phyloP scores from a whole-genome alignment of 1,139 yeast genomes.

The Geotrichum histeridarum region DNA sequence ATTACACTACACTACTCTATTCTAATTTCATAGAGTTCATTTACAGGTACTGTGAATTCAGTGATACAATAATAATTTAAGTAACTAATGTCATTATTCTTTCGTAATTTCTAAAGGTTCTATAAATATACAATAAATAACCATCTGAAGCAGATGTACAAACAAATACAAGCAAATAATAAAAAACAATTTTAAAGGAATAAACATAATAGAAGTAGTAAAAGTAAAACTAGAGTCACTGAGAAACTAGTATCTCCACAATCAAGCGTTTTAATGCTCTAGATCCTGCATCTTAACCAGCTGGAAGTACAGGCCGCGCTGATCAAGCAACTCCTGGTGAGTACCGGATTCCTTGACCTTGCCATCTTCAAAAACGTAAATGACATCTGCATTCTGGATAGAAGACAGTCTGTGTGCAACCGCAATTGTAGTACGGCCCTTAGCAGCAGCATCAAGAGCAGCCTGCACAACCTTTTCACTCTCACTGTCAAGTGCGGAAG shows the following conservation, averaged over 20 bases:
- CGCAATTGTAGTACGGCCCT: constrained; percentile 78
- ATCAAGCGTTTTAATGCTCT: constrained; percentile 1
- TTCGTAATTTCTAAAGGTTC: too few relatives aligned
- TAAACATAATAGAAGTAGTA: too few relatives aligned
- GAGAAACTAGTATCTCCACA: not conserved
- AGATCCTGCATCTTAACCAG: constrained; percentile 37
- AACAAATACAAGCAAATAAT: too few relatives aligned
- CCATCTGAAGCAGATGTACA: too few relatives aligned
- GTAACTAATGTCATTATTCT: too few relatives aligned
- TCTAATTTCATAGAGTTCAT: too few relatives aligned
- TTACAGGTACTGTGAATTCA: too few relatives aligned
- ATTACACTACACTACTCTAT: too few relatives aligned
- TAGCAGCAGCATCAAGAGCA: constrained; percentile 54
- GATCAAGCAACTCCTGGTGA: constrained; percentile 38
- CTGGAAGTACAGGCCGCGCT: constrained; percentile 40
- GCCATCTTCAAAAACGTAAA: constrained; percentile 74
- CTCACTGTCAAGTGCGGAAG: constrained; percentile 73
- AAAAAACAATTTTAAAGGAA: too few relatives aligned
- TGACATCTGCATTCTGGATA: constrained; percentile 85
- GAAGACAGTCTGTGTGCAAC: constrained; percentile 90
- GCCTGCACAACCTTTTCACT: constrained; percentile 75
- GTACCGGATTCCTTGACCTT: constrained; percentile 67
- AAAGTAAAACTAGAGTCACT: too few relatives aligned
- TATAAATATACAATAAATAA: too few relatives aligned
- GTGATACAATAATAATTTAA: too few relatives aligned